Evolutionary conservation across 2,329 filamentous ascomycete genomes (phyloP), one percentile per base, ranked within the genome.

Genomic region (Aspergillus fructus): DNA sequence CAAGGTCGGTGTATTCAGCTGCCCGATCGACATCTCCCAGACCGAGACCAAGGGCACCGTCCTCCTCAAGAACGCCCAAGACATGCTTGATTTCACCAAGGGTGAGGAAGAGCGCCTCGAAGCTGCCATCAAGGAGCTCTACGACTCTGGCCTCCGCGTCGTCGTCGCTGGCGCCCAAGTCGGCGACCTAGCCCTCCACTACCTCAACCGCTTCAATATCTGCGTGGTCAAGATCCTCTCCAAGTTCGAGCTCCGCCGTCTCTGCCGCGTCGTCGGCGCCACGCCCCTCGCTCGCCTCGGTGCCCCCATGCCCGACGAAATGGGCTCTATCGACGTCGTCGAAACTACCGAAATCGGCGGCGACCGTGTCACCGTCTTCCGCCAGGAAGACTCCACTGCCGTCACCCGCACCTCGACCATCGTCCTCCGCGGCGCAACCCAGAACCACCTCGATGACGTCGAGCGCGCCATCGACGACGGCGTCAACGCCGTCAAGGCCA

Each of bases 1-100:
- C 71, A 97, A 97, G 85, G 94, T 99, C 62, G 94, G 89, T 64
- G 93, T 99, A 58, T 99, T 89, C 83, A 94, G 92, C 66, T 99
- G 94, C 79, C 89, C 94, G 40, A 92, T 99, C 76, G 94, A 99
- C 75, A 92, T 85, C 74, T 92, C 89, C 71, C 93, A 97, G 80
- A 99, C 96, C 41, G 94, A 99, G 81, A 99, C 94, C 70, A 99
- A 99, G 84, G 96, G 96, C 49, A 99, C 94, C 11, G 94, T 99
- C 45, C 84, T 99, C 52, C 79, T 99, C 68, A 91, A 99, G 79
- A 99, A 96, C 73, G 93, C 93, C 59, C 90, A 97, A 81, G 94
- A 99, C 79, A 97, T 99, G 91, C 84, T 97, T 73, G 89, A 97
- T 74, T 99, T 97, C 79, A 96, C 91, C 69, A 96, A 93, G 81